Evolutionary conservation across 1,284 basidiomycete species (phyloP).

Genomic region (Cutaneotrichosporon curvatum): DNA sequence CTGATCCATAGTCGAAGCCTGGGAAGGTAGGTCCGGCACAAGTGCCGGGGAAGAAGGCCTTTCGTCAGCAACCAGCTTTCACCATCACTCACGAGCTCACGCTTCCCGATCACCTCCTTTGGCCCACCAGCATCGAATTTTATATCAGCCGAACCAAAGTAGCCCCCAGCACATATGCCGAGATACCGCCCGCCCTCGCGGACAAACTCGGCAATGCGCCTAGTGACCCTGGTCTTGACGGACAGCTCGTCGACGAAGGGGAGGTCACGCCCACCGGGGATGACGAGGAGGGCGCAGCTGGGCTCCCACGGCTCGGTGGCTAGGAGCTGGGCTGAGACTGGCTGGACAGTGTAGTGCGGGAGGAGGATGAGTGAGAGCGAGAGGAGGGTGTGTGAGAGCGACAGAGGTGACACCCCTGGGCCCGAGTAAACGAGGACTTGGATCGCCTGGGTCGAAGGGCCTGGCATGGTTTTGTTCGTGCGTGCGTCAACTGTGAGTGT

Average conservation of each 20-base stretch:
- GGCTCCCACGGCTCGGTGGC: conserved; percentile 65
- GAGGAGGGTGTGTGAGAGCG: conserved; percentile 54
- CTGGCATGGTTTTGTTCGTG: conserved; percentile 36
- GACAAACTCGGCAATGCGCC: conserved; percentile 58
- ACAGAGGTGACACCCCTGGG: conserved; percentile 58
- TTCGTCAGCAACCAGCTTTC: background rate
- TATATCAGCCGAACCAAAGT: conserved; percentile 50
- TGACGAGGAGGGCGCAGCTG: conserved; percentile 66
- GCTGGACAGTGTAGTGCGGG: conserved; percentile 70
- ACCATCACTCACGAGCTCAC: conserved; percentile 47
- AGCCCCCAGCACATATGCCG: conserved; percentile 59
- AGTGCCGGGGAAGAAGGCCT: conserved; percentile 54
- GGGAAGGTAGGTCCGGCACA: conserved; percentile 55
- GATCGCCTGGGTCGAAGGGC: conserved; percentile 32
- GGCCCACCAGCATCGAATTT: conserved; percentile 51
- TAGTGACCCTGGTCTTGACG: conserved; percentile 39
- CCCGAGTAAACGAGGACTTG: conserved; percentile 73
- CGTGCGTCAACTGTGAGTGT: too few species aligned
- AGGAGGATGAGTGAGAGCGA: conserved; percentile 57
- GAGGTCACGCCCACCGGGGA: conserved; percentile 58
- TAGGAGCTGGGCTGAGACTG: conserved; percentile 56
- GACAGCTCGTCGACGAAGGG: conserved; percentile 52
- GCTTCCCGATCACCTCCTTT: conserved; percentile 50
- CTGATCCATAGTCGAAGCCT: conserved; percentile 52
- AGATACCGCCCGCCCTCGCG: conserved; percentile 62